phyloP scores from a whole-genome alignment of 768 basidiomycete genomes.

The Suillus fuscotomentosus region DNA sequence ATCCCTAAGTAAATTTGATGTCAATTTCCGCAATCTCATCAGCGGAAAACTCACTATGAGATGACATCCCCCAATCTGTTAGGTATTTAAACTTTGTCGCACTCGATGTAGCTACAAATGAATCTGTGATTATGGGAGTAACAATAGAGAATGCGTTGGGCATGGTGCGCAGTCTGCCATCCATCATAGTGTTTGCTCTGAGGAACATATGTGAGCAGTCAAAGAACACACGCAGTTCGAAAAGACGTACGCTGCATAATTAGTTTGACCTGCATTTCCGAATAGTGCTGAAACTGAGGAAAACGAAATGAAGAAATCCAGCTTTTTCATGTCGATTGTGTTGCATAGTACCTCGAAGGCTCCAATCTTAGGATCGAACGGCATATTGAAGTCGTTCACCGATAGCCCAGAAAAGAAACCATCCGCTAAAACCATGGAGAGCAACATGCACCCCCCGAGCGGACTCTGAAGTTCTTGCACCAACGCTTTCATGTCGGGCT shows the following conservation, averaged over 20 bases:
- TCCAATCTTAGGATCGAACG: too few relatives aligned
- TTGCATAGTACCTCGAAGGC: too few relatives aligned
- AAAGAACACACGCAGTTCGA: not conserved
- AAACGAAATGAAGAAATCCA: conserved; percentile 28
- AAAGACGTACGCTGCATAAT: conserved; percentile 16
- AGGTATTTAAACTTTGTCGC: not conserved
- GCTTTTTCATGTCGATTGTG: not conserved
- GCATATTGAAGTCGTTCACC: conserved; percentile 20
- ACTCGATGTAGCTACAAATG: not conserved
- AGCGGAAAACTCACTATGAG: not conserved
- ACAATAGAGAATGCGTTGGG: conserved; percentile 34
- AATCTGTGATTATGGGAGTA: conserved; percentile 34
- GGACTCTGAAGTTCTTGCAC: not conserved
- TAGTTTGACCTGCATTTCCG: conserved; percentile 26
- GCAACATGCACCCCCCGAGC: not conserved
- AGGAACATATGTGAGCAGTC: not conserved
- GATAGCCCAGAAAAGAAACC: not conserved
- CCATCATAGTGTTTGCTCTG: not conserved
- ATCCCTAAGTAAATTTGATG: conserved; percentile 15
- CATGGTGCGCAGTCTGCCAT: conserved; percentile 6
- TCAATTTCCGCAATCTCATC: not conserved
- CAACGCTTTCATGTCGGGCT: not conserved
- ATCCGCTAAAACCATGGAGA: not conserved
- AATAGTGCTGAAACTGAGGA: conserved; percentile 31
- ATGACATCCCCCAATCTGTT: not conserved